Conservation (phyloP, 139 green algal species). For the Tetradesmus obliquus region DNA sequence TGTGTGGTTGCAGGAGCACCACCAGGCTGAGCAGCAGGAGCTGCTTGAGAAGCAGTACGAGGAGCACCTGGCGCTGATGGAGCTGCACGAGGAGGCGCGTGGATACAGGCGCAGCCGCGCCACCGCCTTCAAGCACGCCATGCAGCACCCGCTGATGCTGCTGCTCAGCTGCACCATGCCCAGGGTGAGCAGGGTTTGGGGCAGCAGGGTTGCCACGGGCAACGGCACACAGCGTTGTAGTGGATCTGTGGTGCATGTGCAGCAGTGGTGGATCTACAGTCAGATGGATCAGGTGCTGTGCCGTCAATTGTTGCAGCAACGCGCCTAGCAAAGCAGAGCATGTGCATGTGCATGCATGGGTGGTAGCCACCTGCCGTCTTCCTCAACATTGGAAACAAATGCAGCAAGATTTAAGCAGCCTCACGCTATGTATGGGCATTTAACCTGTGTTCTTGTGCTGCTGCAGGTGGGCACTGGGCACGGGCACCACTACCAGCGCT, state of each 20-base stretch:
- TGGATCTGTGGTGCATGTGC: not conserved
- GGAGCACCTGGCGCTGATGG: not conserved
- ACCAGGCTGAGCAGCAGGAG: constrained; percentile 39
- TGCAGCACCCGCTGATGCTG: constrained; percentile 39
- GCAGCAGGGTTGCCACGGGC: not conserved
- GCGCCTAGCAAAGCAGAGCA: no score
- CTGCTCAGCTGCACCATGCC: constrained; percentile 53
- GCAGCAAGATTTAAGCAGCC: no score
- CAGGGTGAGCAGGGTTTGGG: constrained; percentile 21
- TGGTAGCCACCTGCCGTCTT: no score
- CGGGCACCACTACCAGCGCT: constrained; percentile 49
- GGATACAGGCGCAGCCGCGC: not conserved
- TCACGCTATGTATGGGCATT: no score
- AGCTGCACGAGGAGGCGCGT: constrained; percentile 27
- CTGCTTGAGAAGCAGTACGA: constrained; percentile 25
- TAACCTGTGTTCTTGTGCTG: not conserved
- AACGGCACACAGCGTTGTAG: not conserved
- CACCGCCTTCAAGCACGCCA: not conserved
- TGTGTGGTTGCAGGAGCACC: constrained; percentile 32
- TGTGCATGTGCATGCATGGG: no score
- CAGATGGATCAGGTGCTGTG: no score
- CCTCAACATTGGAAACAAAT: no score
- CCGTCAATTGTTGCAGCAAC: no score
- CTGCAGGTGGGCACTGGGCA: constrained; percentile 42
- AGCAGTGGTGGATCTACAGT: not conserved